Evolutionary conservation across 768 basidiomycete genomes (phyloP).

Genomic region (Leccinum subgranulosum): DNA sequence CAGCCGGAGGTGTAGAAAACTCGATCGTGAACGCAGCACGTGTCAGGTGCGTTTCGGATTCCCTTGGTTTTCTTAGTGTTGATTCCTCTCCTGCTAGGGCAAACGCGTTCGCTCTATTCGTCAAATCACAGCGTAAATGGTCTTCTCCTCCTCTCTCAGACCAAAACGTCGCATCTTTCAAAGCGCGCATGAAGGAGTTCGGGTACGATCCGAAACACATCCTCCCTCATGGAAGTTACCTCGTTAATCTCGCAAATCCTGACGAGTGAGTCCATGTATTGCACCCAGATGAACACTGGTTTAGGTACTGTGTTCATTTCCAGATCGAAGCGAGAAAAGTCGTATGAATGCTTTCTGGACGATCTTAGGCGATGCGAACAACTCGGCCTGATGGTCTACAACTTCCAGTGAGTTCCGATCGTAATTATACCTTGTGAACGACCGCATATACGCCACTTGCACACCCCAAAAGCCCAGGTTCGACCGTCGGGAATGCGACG

Average conservation of each 20-base stretch:
- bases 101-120: conserved; percentile 79
- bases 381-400: conserved; percentile 71
- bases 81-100: conserved; percentile 44
- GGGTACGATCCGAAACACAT: conserved; percentile 62
- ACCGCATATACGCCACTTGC: background rate
- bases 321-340: conserved; percentile 66
- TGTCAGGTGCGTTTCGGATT: conserved; percentile 49
- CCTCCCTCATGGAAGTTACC: conserved; percentile 82
- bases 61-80: background rate
- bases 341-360: conserved; percentile 78
- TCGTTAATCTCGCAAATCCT: conserved; percentile 82
- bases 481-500: conserved; percentile 69
- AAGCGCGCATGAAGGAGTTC: conserved; percentile 53
- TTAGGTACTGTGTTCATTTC: background rate
- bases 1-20: conserved; percentile 78
- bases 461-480: conserved; percentile 60
- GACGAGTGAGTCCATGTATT: conserved; percentile 51
- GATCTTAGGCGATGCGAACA: conserved; percentile 76
- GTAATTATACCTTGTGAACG: background rate
- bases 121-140: conserved; percentile 87
- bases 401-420: conserved; percentile 69
- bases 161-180: conserved; percentile 55
- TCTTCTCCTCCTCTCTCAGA: conserved; percentile 54
- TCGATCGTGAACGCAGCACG: conserved; percentile 64
- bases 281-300: no score